Evolutionary conservation across 345 rosid genomes (phyloP).

Genomic region (Salix exigua): DNA sequence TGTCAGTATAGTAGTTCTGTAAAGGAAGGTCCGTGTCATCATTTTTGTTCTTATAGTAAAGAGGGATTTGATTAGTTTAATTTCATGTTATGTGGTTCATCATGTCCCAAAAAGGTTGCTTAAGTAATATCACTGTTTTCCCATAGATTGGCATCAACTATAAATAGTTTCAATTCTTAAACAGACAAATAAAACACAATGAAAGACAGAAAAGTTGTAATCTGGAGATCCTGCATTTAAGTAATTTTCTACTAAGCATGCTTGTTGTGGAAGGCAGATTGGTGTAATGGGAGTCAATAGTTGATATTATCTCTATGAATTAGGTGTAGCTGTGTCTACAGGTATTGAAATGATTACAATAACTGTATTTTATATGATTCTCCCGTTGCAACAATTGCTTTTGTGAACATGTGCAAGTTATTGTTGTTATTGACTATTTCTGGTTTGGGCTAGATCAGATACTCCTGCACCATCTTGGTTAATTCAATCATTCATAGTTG

Average conservation of each 20-base stretch:
- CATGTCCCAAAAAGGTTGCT: background rate
- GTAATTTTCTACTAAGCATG: background rate
- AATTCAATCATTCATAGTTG: background rate
- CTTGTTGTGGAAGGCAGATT: background rate
- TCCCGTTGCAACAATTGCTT: background rate
- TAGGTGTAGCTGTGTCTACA: background rate
- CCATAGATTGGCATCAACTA: background rate
- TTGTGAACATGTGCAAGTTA: background rate
- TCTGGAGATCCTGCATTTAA: background rate
- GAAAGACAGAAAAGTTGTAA: background rate
- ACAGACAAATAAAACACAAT: background rate
- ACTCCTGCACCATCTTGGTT: background rate
- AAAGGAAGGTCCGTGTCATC: background rate
- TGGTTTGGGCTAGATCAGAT: background rate
- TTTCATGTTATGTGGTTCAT: background rate
- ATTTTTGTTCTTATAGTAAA: background rate
- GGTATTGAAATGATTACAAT: background rate
- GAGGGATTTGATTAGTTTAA: background rate
- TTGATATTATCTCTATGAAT: background rate
- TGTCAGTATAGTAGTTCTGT: background rate
- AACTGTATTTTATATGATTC: background rate
- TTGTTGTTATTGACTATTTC: background rate
- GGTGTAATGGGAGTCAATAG: background rate
- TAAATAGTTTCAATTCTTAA: background rate
- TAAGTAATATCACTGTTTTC: background rate